Evolutionary conservation across 202 grass and related monocot species (phyloP).

Genomic region (Panicum hallii): DNA sequence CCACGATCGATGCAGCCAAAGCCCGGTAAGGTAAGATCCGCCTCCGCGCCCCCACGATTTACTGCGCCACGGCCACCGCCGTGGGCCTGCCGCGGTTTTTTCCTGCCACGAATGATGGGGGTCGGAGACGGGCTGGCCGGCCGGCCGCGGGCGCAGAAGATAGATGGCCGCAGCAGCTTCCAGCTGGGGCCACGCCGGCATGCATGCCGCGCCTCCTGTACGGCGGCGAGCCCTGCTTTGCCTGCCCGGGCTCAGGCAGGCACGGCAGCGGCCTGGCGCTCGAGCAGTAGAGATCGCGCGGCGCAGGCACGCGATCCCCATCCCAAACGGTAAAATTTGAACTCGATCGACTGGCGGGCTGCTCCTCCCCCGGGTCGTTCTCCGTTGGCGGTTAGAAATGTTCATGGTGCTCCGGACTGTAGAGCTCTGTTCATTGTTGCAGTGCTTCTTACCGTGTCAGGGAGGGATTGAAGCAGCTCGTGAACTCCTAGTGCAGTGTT

Average conservation of each 20-base stretch:
- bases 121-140: neutral
- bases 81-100: slow-evolving; percentile 26
- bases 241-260: neutral
- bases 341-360: neutral
- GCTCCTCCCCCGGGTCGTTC: neutral
- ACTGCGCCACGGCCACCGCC: neutral
- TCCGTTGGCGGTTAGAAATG: neutral
- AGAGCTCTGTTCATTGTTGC: no score
- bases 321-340: slow-evolving; percentile 3
- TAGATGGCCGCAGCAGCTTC: slow-evolving; percentile 31
- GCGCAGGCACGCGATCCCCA: neutral
- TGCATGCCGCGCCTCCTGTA: slow-evolving; percentile 22
- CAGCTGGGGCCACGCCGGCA: neutral
- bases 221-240: slow-evolving; percentile 7
- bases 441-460: no score
- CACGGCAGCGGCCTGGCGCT: neutral
- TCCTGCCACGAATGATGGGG: slow-evolving; percentile 45
- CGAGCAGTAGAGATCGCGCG: neutral
- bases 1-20: neutral
- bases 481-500: neutral
- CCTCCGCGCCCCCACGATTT: neutral
- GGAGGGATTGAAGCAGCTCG: neutral
- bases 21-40: neutral
- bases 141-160: neutral
- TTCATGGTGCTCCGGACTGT: neutral